phyloP scores from a whole-genome alignment of 2,329 filamentous ascomycete genomes.

The Penicillium corylophilum region DNA sequence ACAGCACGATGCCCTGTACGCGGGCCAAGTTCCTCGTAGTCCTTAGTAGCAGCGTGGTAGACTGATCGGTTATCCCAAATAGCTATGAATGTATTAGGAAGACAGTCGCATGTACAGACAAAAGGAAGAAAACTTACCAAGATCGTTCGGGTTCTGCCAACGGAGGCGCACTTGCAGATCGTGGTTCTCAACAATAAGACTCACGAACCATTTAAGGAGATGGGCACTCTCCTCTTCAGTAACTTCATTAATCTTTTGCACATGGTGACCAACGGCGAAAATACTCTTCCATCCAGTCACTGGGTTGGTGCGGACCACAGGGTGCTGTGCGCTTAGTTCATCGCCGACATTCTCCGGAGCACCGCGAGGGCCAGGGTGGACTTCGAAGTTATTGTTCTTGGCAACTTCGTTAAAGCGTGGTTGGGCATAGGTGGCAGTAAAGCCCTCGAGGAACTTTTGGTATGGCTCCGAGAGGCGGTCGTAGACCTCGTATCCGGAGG shows the following conservation, averaged over 20 bases:
- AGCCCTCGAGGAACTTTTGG: constrained; percentile 39
- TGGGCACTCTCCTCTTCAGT: constrained; percentile 33
- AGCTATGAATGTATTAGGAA: constrained; percentile 31
- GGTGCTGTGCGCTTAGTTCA: constrained; percentile 49
- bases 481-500: constrained; percentile 45
- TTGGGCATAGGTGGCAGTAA: constrained; percentile 39
- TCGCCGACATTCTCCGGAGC: constrained; percentile 59
- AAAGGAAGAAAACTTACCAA: constrained; percentile 25
- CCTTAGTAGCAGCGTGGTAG: constrained; percentile 56
- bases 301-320: constrained; percentile 55
- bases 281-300: constrained; percentile 41
- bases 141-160: constrained; percentile 45
- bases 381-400: constrained; percentile 29
- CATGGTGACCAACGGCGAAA: constrained; percentile 35
- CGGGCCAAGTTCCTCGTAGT: constrained; percentile 51
- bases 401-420: constrained; percentile 33
- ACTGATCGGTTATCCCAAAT: constrained; percentile 62
- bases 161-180: constrained; percentile 42
- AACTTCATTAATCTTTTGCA: constrained; percentile 35
- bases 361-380: constrained; percentile 41
- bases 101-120: background rate
- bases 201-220: constrained; percentile 37
- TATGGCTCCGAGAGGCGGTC: constrained; percentile 43
- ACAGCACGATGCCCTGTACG: constrained; percentile 53
- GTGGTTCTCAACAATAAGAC: constrained; percentile 42